Percentiles rank a stretch among this genome's conserved stretches.
phyloP scores from a whole-genome alignment of 2,329 filamentous ascomycete species.

The Beauveria sp. region DNA sequence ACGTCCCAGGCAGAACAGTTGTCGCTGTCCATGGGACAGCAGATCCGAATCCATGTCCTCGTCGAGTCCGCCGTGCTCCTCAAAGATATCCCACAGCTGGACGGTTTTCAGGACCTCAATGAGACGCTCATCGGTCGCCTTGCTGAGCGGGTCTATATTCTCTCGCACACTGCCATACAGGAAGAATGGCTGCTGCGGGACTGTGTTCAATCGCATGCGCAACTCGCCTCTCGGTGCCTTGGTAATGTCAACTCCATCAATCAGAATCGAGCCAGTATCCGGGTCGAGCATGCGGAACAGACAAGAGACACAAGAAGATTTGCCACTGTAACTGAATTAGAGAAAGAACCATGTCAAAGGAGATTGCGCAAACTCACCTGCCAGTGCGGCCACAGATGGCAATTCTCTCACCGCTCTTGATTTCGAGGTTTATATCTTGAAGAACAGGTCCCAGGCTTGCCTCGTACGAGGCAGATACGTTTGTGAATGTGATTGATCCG shows the following conservation, averaged over 20 bases:
- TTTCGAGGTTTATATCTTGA: slow-evolving; percentile 21
- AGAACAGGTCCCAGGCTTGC: slow-evolving; percentile 19
- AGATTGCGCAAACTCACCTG: slow-evolving; percentile 16
- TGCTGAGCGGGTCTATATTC: slow-evolving; percentile 38
- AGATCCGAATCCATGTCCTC: slow-evolving; percentile 22
- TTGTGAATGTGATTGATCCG: slow-evolving; percentile 20
- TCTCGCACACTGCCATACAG: slow-evolving; percentile 39
- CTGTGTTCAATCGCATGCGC: slow-evolving; percentile 28
- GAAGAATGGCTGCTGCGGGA: slow-evolving; percentile 46
- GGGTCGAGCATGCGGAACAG: slow-evolving; percentile 41
- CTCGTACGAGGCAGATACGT: slow-evolving; percentile 24
- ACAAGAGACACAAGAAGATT: slow-evolving; percentile 30
- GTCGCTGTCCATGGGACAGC: slow-evolving; percentile 36
- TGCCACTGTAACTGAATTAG: slow-evolving; percentile 21
- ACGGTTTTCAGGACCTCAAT: slow-evolving; percentile 36
- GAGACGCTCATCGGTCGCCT: slow-evolving; percentile 32
- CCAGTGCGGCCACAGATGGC: slow-evolving; percentile 38
- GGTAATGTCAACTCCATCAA: slow-evolving; percentile 35
- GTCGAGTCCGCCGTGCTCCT: slow-evolving; percentile 31
- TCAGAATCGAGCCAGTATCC: slow-evolving; percentile 31
- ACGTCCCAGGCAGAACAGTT: slow-evolving; percentile 33
- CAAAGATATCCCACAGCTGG: slow-evolving; percentile 33
- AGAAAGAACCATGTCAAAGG: neutral
- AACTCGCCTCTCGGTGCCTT: slow-evolving; percentile 18
- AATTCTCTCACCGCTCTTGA: slow-evolving; percentile 28